Base-by-base conservation (phyloP, 352 stramenopile species). In the Stramenopiles sp. region DNA sequence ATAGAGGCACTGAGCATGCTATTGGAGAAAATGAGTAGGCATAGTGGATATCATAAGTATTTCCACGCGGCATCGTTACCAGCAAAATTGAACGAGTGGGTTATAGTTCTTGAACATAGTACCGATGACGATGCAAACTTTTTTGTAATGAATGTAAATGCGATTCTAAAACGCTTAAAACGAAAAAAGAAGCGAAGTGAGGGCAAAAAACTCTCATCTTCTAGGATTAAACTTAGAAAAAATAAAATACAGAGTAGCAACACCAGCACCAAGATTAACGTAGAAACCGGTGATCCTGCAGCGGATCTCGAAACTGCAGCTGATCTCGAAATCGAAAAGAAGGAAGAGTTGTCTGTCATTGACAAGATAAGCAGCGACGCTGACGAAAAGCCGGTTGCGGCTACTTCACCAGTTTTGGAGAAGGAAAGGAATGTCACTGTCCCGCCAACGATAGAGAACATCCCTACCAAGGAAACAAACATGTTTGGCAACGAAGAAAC, bases 61-160 rank as follows among this genome's bases (percentile, higher is more conserved):
- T 71, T 71, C 27, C 27, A 22, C 27, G 55, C 27, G 55, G 55
- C 55, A 71, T 25, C 22, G 22, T 71, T 71, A 27, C 22, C 27
- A 22, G 22, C 55, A 27, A 71, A 71, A 71, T 71, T 71, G 55
- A 22, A 27, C 27, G 55, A 71, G 27, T 71, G 55, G 55, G 22
- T 27, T 25, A 22, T 71, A 71, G 55, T 71, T 22, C 55, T 71
- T 22, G 27, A 71, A 27, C 27, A 22, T 25, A 71, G 27, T 71
- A 71, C 55, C 27, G 55, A 71, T 71, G 55, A 71, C 22, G 27
- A 71, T 71, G 22, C 55, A 71, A 71, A 22, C 22, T 22, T 71
- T 71, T 71, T 71, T 71, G 55, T 71, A 25, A 71, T 71, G 55
- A 71, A 71, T 71, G 55, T 71, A 71, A 71, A 22, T 25, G 55